These are phyloP conservation scores for Gossypium rotundifolium DNA, from an alignment of 345 rosid genomes.

Conservation along the genomic window DNA sequence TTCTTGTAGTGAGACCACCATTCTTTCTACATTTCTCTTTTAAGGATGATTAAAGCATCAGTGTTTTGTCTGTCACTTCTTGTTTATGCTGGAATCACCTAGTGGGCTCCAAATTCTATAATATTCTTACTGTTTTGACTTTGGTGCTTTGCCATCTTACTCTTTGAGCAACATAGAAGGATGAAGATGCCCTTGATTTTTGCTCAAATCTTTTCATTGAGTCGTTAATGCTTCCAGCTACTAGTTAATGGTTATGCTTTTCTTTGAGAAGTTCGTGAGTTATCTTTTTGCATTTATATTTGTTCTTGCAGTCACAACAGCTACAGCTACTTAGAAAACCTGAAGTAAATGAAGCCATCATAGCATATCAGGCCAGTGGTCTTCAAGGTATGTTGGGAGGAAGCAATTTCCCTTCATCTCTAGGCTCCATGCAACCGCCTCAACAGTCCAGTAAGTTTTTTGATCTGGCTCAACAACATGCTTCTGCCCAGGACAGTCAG, in stretches of 20 bases:
- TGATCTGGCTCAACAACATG: slow-evolving; percentile 71
- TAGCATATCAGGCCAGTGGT: slow-evolving; percentile 73
- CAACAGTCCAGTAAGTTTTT: slow-evolving; percentile 78
- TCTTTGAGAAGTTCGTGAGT: not conserved
- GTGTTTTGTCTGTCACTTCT: not conserved
- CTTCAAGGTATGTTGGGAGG: slow-evolving; percentile 71
- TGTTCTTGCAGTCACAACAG: slow-evolving; percentile 52
- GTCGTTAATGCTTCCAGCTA: not conserved
- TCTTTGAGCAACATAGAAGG: not conserved
- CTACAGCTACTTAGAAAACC: slow-evolving; percentile 60
- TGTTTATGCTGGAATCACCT: not conserved
- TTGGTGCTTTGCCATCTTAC: not conserved
- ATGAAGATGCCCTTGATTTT: not conserved
- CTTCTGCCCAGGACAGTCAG: slow-evolving; percentile 64
- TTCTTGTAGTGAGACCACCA: not conserved
- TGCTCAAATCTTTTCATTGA: not conserved
- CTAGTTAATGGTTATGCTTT: not conserved
- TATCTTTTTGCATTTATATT: not conserved
- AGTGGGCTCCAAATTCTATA: not conserved
- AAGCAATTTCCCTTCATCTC: slow-evolving; percentile 52
- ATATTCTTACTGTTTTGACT: not conserved
- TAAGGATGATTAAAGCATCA: not conserved
- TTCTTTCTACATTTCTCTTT: not conserved
- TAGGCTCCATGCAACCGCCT: slow-evolving; percentile 69
- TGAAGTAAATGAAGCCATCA: slow-evolving; percentile 64